Evolutionary conservation across 192 early-diverging fungal genomes (phyloP).

Genomic region (Coemansia sp.): DNA sequence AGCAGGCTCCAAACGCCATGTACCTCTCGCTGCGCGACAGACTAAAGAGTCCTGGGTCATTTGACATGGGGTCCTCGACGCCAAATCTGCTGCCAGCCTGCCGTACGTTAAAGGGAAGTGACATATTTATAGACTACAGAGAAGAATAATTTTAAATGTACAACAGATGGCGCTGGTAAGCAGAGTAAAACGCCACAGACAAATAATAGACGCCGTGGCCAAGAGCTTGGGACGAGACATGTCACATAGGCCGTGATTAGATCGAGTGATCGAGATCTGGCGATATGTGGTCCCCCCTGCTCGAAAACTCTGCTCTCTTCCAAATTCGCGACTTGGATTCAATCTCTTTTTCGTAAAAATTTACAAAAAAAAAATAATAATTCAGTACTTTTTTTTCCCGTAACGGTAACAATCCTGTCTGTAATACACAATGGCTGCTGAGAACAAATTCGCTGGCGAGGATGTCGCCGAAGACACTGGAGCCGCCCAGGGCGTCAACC

Average conservation of each 20-base stretch:
- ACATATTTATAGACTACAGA: conserved; percentile 26
- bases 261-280: not conserved
- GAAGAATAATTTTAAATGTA: not conserved
- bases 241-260: not conserved
- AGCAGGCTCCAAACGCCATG: conserved; percentile 62
- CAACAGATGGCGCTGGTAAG: not conserved
- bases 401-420: not conserved
- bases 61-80: conserved; percentile 48
- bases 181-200: not conserved
- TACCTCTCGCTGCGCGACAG: conserved; percentile 54
- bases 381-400: not conserved
- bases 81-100: conserved; percentile 24
- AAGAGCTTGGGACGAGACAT: not conserved
- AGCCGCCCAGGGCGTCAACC: conserved; percentile 40
- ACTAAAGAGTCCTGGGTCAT: conserved; percentile 50
- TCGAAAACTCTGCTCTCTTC: not conserved
- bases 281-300: not conserved
- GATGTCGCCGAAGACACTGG: conserved; percentile 49
- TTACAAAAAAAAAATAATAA: not conserved
- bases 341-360: not conserved
- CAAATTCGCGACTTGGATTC: not conserved
- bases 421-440: conserved; percentile 36
- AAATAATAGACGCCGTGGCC: not conserved
- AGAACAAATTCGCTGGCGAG: conserved; percentile 47
- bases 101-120: conserved; percentile 51